These are phyloP conservation scores for Trichopus zeylanicus DNA, from an alignment of 116 monocot genomes.

Conservation along the genomic window DNA sequence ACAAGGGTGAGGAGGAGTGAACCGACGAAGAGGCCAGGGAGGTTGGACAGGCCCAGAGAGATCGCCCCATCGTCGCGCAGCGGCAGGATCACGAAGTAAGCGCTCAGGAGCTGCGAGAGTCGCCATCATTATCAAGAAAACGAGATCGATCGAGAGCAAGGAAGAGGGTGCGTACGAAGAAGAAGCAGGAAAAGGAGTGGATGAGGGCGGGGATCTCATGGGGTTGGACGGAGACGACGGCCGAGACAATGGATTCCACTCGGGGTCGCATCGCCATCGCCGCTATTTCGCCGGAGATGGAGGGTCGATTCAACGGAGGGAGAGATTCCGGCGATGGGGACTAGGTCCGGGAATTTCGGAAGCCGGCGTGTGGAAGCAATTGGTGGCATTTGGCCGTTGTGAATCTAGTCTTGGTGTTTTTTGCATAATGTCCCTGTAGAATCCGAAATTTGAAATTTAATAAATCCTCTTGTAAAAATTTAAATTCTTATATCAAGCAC, in stretches of 20 bases:
- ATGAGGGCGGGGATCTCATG: conserved; percentile 75
- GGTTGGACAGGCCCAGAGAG: conserved; percentile 62
- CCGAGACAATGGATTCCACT: conserved; percentile 37
- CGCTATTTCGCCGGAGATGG: no score
- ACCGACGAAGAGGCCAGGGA: conserved; percentile 76
- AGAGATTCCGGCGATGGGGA: background rate
- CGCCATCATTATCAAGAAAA: background rate
- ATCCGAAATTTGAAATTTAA: no score
- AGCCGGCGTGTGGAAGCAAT: background rate
- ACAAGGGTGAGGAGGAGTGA: conserved; percentile 74
- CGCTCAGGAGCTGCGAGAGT: conserved; percentile 57
- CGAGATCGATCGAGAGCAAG: background rate
- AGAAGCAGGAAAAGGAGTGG: conserved; percentile 83
- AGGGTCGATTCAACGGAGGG: background rate
- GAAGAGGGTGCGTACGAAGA: conserved; percentile 50
- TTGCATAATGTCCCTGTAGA: no score
- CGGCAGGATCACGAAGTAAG: conserved; percentile 89
- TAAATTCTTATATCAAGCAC: no score
- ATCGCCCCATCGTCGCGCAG: conserved; percentile 93
- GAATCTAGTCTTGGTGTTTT: no score
- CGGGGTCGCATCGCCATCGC: conserved; percentile 40
- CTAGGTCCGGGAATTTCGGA: background rate
- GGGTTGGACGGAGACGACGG: conserved; percentile 65
- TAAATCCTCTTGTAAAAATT: no score
- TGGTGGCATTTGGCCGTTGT: no score